These are phyloP conservation scores for Solanum ahanhuiri DNA, from an alignment of 257 asterid genomes.

Conservation along the genomic window DNA sequence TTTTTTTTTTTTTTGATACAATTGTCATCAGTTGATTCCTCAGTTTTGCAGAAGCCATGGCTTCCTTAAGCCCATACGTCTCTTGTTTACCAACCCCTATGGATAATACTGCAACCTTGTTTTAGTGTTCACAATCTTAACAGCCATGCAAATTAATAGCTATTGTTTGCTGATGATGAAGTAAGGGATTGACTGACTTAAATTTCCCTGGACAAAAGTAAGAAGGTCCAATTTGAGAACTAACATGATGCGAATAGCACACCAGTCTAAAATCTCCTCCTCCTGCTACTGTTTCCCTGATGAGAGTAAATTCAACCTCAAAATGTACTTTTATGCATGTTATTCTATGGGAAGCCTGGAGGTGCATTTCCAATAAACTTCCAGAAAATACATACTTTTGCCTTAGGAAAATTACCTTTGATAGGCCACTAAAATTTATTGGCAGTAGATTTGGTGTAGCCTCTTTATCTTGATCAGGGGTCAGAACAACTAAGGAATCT, in stretches of 20 bases:
- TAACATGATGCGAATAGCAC: not conserved
- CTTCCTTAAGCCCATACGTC: not conserved
- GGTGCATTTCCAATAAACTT: not conserved
- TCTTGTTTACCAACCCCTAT: not conserved
- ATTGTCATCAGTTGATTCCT: not conserved
- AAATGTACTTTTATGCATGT: not conserved
- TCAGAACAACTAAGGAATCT: conserved; percentile 64
- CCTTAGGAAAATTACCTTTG: conserved; percentile 34
- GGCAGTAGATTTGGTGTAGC: conserved; percentile 77
- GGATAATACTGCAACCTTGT: not conserved
- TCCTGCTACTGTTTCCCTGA: not conserved
- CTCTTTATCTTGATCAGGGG: conserved; percentile 80
- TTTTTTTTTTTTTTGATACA: not conserved
- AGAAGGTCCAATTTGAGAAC: not conserved
- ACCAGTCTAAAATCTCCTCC: not conserved
- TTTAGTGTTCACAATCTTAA: not conserved
- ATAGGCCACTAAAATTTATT: conserved; percentile 70
- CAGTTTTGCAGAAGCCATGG: not conserved
- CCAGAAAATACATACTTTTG: not conserved
- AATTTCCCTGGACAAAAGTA: not conserved
- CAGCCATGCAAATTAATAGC: not conserved
- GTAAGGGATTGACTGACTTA: not conserved
- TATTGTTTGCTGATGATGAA: not conserved
- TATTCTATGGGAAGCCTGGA: not conserved
- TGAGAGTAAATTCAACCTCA: not conserved